Conservation (phyloP, 495 filamentous ascomycete species). For the Physcia stellaris region DNA sequence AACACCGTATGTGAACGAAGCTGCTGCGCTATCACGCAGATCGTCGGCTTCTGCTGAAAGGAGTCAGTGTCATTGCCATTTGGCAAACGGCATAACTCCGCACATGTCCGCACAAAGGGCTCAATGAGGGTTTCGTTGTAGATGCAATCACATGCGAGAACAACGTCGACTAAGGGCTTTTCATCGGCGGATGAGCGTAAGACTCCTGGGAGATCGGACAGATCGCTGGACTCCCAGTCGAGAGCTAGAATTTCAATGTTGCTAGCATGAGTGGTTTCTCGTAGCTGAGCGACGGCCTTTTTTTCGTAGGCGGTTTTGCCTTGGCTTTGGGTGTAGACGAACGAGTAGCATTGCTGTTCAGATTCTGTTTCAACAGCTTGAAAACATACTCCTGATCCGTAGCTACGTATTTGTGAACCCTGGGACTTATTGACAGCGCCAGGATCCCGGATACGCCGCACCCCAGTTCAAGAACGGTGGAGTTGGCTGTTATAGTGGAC, state of each 20-base stretch:
- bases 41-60: conserved; percentile 1
- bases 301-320: conserved; percentile 4
- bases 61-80: conserved; percentile 9
- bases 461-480: conserved; percentile 67
- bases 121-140: conserved; percentile 76
- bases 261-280: neutral
- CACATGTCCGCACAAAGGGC: conserved; percentile 73
- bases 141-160: conserved; percentile 79
- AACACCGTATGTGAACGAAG: conserved; percentile 74
- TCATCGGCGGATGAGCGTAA: conserved; percentile 18
- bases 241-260: conserved; percentile 36
- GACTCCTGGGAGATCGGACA: conserved; percentile 10
- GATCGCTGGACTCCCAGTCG: conserved; percentile 55
- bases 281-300: neutral
- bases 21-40: conserved; percentile 30
- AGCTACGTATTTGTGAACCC: conserved; percentile 53
- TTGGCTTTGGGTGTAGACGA: neutral
- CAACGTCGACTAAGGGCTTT: conserved; percentile 23
- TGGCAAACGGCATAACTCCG: conserved; percentile 55
- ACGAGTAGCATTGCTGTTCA: conserved; percentile 43
- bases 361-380: conserved; percentile 58
- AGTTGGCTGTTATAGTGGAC: conserved; percentile 37
- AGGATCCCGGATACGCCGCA: conserved; percentile 73
- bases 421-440: conserved; percentile 47
- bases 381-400: conserved; percentile 84